Percentiles rank a stretch among this genome's conserved stretches.
Evolutionary conservation across 495 filamentous ascomycete species (phyloP).

Genomic region (Xylaria curta): DNA sequence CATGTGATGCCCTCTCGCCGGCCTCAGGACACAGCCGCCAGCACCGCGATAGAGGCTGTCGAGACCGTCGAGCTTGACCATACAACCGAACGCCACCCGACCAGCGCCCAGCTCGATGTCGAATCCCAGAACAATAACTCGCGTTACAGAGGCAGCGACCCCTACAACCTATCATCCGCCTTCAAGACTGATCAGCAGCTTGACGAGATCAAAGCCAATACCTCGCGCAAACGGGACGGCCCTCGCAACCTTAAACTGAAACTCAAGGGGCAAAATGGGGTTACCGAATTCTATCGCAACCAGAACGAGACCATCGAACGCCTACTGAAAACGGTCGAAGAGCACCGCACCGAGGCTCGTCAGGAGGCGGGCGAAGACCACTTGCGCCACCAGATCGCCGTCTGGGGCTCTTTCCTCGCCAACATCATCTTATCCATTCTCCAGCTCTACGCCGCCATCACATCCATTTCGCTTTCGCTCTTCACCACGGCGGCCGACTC

Average conservation of each 20-base stretch:
- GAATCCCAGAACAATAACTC: conserved; percentile 64
- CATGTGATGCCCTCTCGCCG: conserved; percentile 41
- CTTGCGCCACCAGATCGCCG: conserved; percentile 85
- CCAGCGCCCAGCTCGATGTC: conserved; percentile 53
- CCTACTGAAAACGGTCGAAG: conserved; percentile 90
- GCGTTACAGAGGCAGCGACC: conserved; percentile 69
- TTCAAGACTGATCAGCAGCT: conserved; percentile 83
- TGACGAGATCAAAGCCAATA: conserved; percentile 80
- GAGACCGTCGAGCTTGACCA: conserved; percentile 42
- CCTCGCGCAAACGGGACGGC: conserved; percentile 73
- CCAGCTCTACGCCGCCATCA: conserved; percentile 87
- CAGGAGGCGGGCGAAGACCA: conserved; percentile 81
- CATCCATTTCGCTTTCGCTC: conserved; percentile 86
- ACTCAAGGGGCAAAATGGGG: conserved; percentile 58
- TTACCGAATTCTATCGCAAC: conserved; percentile 84
- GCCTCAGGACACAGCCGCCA: conserved; percentile 44
- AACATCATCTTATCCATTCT: conserved; percentile 80
- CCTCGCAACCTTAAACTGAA: conserved; percentile 27
- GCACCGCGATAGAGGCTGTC: conserved; percentile 54
- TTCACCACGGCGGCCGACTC: conserved; percentile 99
- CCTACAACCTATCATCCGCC: conserved; percentile 77
- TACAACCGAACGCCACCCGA: conserved; percentile 52
- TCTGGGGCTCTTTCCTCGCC: conserved; percentile 86
- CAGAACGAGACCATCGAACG: conserved; percentile 95
- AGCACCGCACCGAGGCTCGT: conserved; percentile 81